phyloP scores from a whole-genome alignment of 768 basidiomycete genomes.

The Galerina marginata region DNA sequence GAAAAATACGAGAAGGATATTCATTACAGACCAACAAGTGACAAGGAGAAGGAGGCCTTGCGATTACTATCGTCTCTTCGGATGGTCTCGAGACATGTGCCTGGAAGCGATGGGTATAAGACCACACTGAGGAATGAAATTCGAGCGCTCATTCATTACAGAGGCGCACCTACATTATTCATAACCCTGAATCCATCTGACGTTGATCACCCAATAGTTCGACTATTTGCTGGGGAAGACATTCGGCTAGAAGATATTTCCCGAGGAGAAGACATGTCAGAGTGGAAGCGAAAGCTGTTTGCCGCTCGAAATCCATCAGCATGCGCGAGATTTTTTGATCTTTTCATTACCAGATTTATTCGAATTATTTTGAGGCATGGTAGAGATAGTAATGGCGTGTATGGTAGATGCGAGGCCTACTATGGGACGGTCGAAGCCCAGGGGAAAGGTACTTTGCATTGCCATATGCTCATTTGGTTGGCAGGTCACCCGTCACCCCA shows the following conservation, averaged over 20 bases:
- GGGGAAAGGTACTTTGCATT: conserved; percentile 30
- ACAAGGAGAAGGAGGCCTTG: not conserved
- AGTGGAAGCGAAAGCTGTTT: not conserved
- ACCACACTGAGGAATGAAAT: not conserved
- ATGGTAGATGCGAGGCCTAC: not conserved
- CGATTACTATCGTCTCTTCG: not conserved
- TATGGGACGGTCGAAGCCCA: conserved; percentile 25
- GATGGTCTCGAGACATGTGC: not conserved
- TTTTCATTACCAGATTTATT: no score
- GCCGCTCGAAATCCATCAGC: no score
- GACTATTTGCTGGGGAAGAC: not conserved
- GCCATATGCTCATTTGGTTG: conserved; percentile 36
- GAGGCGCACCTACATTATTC: not conserved
- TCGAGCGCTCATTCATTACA: not conserved
- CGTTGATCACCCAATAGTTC: not conserved
- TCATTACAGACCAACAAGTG: not conserved
- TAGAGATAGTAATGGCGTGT: no score
- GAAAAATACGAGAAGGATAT: not conserved
- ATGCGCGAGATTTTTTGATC: no score
- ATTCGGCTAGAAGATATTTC: not conserved
- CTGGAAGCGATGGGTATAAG: not conserved
- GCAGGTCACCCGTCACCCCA: conserved; percentile 27
- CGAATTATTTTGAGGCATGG: no score
- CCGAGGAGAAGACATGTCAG: not conserved
- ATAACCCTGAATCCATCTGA: not conserved